Conservation (phyloP, 345 rosid genomes). For the Pseudoturritis turrita region DNA sequence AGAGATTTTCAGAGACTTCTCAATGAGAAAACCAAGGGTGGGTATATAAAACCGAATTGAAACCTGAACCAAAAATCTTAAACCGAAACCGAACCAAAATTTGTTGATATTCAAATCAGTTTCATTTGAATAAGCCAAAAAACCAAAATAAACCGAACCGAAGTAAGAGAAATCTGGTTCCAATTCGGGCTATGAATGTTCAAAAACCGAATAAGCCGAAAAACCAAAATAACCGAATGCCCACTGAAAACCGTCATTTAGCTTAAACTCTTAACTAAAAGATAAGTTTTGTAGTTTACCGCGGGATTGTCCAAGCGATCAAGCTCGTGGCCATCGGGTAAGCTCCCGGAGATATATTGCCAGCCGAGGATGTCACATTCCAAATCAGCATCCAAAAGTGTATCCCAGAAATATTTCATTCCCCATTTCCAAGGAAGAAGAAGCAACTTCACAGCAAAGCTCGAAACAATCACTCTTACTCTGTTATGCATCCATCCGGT, state of each 20-base stretch:
- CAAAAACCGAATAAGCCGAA: neutral
- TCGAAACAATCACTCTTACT: constrained; percentile 79
- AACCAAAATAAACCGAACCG: no score
- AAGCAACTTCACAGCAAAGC: constrained; percentile 83
- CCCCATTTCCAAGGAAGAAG: constrained; percentile 99
- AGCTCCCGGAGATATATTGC: constrained; percentile 95
- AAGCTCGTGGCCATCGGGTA: constrained; percentile 95
- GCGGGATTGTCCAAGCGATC: constrained; percentile 83
- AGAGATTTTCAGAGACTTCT: neutral
- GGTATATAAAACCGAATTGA: no score
- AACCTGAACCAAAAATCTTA: no score
- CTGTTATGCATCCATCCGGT: constrained; percentile 93
- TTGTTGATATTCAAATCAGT: no score
- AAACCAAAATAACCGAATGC: neutral
- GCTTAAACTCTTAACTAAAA: neutral
- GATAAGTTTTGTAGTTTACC: constrained; percentile 36
- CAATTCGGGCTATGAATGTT: no score
- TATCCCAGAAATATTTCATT: constrained; percentile 96
- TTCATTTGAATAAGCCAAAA: no score
- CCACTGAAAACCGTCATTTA: neutral
- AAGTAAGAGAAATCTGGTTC: no score
- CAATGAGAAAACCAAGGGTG: neutral
- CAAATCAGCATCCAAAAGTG: constrained; percentile 86
- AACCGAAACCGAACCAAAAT: no score
- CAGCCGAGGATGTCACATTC: constrained; percentile 88